A percentile compares a stretch with the other conserved stretches of the same genome.
Evolutionary conservation across 768 basidiomycete species (phyloP).

Genomic region (Pholiota molesta): DNA sequence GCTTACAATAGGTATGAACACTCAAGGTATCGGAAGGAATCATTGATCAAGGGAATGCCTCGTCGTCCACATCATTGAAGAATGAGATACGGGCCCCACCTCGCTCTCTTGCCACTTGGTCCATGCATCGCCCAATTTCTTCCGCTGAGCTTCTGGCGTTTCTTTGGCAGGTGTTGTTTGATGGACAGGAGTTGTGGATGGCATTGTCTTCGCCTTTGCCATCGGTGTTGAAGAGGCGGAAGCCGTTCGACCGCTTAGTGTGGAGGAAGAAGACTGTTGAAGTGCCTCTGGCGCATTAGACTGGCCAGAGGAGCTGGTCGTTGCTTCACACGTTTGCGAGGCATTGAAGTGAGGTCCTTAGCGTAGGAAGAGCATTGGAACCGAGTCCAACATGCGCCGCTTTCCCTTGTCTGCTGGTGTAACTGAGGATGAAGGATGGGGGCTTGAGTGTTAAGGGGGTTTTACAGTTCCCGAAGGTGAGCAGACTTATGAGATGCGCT

Average conservation of each 20-base stretch:
- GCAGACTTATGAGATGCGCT: too few relatives aligned
- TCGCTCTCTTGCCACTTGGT: conserved; percentile 25
- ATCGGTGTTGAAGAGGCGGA: background rate
- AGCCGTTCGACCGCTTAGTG: too few relatives aligned
- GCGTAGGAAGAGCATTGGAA: background rate
- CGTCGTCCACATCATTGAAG: conserved; percentile 44
- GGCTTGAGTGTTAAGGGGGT: too few relatives aligned
- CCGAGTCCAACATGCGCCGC: background rate
- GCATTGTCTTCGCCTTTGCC: too few relatives aligned
- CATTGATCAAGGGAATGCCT: conserved; percentile 47
- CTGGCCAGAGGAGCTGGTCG: background rate
- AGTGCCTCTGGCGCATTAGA: background rate
- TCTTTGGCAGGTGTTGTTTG: background rate
- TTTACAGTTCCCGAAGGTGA: background rate
- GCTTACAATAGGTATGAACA: conserved; percentile 51
- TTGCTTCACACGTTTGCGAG: conserved; percentile 4
- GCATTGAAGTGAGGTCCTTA: background rate
- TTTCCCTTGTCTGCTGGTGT: conserved; percentile 3
- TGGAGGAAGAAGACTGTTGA: background rate
- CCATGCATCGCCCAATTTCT: conserved; percentile 37
- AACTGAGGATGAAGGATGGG: background rate
- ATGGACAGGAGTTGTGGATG: too few relatives aligned
- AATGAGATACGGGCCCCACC: conserved; percentile 38
- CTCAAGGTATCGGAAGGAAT: conserved; percentile 56
- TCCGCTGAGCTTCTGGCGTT: conserved; percentile 9